Conservation (phyloP, 495 filamentous ascomycete species). For the Aspergillus homomorphus region DNA sequence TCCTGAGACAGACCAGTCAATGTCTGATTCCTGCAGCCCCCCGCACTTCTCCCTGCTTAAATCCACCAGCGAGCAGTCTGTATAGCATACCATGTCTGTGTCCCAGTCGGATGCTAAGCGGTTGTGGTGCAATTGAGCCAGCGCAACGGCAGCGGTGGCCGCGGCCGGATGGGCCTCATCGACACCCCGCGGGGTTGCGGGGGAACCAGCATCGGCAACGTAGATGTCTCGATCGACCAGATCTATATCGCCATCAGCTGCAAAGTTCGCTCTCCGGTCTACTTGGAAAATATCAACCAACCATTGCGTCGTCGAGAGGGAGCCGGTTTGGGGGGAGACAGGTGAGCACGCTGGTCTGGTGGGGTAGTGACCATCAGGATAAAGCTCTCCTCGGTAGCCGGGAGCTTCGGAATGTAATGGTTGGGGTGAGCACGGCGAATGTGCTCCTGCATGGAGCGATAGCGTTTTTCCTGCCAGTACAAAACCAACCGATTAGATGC, state of each 20-base stretch:
- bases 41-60: not conserved
- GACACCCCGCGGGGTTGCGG: constrained; percentile 66
- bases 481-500: constrained; percentile 25
- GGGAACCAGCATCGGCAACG: constrained; percentile 65
- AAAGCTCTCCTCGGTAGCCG: constrained; percentile 98
- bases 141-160: constrained; percentile 78
- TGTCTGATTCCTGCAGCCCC: not conserved
- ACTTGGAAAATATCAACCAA: constrained; percentile 13
- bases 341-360: constrained; percentile 65
- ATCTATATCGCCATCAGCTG: constrained; percentile 37
- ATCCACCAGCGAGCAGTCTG: not conserved
- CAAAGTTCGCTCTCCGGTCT: not conserved
- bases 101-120: constrained; percentile 81
- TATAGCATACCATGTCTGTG: constrained; percentile 68
- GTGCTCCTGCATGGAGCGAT: constrained; percentile 99
- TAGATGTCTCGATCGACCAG: constrained; percentile 50
- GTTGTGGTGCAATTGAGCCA: constrained; percentile 84
- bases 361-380: constrained; percentile 89
- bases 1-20: constrained; percentile 45
- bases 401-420: constrained; percentile 97
- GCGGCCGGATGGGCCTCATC: constrained; percentile 70
- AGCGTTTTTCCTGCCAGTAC: constrained; percentile 78
- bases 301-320: constrained; percentile 40
- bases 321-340: constrained; percentile 54
- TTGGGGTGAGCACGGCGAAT: constrained; percentile 96